These are phyloP conservation scores for Neonectria punicea DNA, from an alignment of 2,329 filamentous ascomycete species.

Conservation along the genomic window DNA sequence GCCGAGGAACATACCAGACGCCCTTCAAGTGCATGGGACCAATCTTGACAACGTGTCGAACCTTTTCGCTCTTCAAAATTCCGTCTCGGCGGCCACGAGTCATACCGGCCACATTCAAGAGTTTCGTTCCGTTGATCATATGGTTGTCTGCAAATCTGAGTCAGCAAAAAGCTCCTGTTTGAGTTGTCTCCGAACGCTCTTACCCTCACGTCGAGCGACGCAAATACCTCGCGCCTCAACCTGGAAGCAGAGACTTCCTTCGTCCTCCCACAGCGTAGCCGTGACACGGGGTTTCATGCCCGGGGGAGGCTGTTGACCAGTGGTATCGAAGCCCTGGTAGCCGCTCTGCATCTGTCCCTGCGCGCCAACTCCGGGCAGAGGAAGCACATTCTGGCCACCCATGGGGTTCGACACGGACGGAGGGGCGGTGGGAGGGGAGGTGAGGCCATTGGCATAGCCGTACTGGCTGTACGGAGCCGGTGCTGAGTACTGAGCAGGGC, in stretches of 20 bases:
- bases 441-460: conserved; percentile 78
- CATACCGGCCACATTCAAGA: conserved; percentile 98
- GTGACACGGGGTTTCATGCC: conserved; percentile 98
- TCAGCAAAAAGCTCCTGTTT: conserved; percentile 11
- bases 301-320: conserved; percentile 90
- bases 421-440: conserved; percentile 78
- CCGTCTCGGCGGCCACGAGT: conserved; percentile 94
- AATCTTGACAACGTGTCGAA: conserved; percentile 97
- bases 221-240: conserved; percentile 97
- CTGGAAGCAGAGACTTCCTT: conserved; percentile 97
- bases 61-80: conserved; percentile 97
- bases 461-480: conserved; percentile 73
- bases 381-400: conserved; percentile 71
- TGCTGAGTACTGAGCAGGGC: conserved; percentile 74
- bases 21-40: conserved; percentile 99
- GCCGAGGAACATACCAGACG: conserved; percentile 78
- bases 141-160: conserved; percentile 77
- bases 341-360: conserved; percentile 63
- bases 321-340: conserved; percentile 78
- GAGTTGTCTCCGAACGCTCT: conserved; percentile 34
- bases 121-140: conserved; percentile 99
- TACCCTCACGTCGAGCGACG: conserved; percentile 92
- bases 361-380: conserved; percentile 70
- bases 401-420: conserved; percentile 78
- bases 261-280: conserved; percentile 97